phyloP scores from a whole-genome alignment of 495 filamentous ascomycete genomes.

The Platismatia glauca region DNA sequence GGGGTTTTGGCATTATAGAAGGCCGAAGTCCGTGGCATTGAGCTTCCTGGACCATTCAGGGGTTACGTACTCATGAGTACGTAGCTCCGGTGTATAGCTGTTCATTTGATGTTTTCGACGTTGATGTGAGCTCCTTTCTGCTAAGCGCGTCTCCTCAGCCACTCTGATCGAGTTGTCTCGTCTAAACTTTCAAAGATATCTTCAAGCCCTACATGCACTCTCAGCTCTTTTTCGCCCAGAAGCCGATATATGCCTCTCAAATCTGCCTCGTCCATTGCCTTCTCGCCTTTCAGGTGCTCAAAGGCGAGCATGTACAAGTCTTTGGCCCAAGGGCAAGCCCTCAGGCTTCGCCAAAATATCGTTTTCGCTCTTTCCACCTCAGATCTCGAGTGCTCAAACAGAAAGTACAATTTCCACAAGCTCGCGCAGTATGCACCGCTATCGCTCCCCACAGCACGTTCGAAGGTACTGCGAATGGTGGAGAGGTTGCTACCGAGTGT shows the following conservation, averaged over 20 bases:
- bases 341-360: slow-evolving; percentile 40
- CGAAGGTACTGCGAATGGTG: slow-evolving; percentile 59
- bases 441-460: slow-evolving; percentile 46
- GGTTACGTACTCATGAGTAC: background rate
- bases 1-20: background rate
- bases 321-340: slow-evolving; percentile 69
- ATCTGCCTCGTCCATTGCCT: slow-evolving; percentile 35
- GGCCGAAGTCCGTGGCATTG: background rate
- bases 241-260: slow-evolving; percentile 40
- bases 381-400: slow-evolving; percentile 40
- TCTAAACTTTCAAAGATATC: slow-evolving; percentile 22
- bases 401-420: slow-evolving; percentile 61
- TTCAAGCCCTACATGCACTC: slow-evolving; percentile 40
- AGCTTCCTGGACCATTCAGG: background rate
- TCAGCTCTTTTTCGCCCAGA: slow-evolving; percentile 44
- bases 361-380: slow-evolving; percentile 38
- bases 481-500: slow-evolving; percentile 45
- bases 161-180: background rate
- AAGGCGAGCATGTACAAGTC: slow-evolving; percentile 58
- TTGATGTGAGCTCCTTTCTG: background rate
- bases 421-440: slow-evolving; percentile 32
- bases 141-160: background rate
- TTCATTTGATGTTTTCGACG: background rate
- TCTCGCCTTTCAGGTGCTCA: slow-evolving; percentile 35
- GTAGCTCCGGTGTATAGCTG: too few relatives aligned